phyloP scores from a whole-genome alignment of 345 rosid genomes.

The Populus pruinosa region DNA sequence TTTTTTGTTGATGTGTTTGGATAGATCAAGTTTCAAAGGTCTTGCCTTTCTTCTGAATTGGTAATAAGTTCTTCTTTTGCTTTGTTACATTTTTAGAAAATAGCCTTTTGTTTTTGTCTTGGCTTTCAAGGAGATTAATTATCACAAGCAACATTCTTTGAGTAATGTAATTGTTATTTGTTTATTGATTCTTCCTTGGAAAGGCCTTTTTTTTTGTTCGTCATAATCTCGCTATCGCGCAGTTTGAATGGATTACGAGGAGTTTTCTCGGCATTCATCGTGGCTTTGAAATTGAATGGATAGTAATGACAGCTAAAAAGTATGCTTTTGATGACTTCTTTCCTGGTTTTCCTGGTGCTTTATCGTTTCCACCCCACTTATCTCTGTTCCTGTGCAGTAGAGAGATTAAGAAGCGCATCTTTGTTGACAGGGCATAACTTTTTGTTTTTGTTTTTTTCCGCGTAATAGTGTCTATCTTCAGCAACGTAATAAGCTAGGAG shows the following conservation, averaged over 20 bases:
- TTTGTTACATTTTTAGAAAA: not conserved
- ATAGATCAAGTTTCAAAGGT: not conserved
- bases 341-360: not conserved
- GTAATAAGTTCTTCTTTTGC: not conserved
- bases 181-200: not conserved
- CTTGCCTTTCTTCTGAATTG: not conserved
- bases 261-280: not conserved
- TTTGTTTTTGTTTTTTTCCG: not conserved
- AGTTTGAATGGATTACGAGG: not conserved
- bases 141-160: not conserved
- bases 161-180: not conserved
- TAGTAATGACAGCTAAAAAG: slow-evolving; percentile 12
- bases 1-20: not conserved
- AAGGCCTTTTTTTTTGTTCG: not conserved
- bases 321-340: not conserved
- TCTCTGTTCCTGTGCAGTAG: not conserved
- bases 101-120: not conserved
- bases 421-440: not conserved
- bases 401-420: not conserved
- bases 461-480: not conserved
- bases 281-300: not conserved
- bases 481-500: not conserved
- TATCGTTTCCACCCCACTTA: not conserved
- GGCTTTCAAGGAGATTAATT: not conserved
- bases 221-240: not conserved